Base-by-base conservation (phyloP, 2,329 filamentous ascomycete species). In the Thelonectria blattea region DNA sequence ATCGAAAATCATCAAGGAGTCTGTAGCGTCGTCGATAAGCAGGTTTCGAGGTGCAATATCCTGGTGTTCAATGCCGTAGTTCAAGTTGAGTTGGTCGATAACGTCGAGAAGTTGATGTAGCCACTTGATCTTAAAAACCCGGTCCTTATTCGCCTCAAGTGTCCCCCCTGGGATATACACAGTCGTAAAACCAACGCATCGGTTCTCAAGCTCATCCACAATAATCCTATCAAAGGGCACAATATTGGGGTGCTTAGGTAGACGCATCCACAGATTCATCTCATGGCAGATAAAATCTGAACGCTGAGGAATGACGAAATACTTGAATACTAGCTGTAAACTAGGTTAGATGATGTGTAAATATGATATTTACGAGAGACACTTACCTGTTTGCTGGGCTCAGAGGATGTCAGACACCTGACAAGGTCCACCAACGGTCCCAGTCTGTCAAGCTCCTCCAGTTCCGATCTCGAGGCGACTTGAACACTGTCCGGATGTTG, bases 31-130 rank as follows among this genome's bases (percentile, higher is more conserved):
- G 51, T 79, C 65, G 37, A 80, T 56, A 0, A 79, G 54, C 2
- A 79, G 68, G 50, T 80, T 80, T 9, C 75, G 72, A 0, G 73
- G 64, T 3, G 72, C 72, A 48, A 80, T 66, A 48, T 79, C 76
- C 60, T 77, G 73, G 58, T 80, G 78, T 18, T 67, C 61, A 47
- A 79, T 74, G 12, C 78, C 75, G 15, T 71, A 62, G 18, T 68
- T 60, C 5, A 78, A 63, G 56, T 80, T 79, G 18, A 80, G 66
- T 30, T 75, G 69, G 48, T 68, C 62, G 1, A 67, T 43, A 2
- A 76, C 69, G 0, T 62, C 7, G 1, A 72, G 71, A 1, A 80
- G 68, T 53, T 80, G 76, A 14, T 65, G 51, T 0, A 78, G 64
- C 71, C 73, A 78, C 48, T 71, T 59, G 0, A 79, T 63, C 61